phyloP scores from a whole-genome alignment of 75 land plant species.

The Picea sitchensis region DNA sequence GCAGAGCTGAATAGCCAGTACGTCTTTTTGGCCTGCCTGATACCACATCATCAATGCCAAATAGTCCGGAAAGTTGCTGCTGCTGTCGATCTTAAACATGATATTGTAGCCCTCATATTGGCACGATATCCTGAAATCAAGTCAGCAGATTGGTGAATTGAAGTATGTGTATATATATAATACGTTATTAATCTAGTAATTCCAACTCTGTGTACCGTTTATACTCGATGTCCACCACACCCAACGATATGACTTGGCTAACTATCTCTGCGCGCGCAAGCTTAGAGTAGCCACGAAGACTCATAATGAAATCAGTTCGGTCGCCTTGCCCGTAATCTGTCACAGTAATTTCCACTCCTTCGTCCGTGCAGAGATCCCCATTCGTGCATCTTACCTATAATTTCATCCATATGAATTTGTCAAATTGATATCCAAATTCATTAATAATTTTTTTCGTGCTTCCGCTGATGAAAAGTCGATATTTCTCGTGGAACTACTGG shows the following conservation, averaged over 20 bases:
- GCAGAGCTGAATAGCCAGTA: slow-evolving; percentile 9
- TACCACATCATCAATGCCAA: slow-evolving; percentile 35
- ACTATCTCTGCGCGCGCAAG: slow-evolving; percentile 23
- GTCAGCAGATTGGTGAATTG: not conserved
- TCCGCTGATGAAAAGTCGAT: too few species aligned
- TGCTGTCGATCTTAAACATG: slow-evolving; percentile 33
- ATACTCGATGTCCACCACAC: slow-evolving; percentile 43
- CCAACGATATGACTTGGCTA: slow-evolving; percentile 25
- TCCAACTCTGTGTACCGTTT: slow-evolving; percentile 22
- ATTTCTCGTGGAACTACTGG: too few species aligned
- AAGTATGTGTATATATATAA: not conserved
- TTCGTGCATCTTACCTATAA: slow-evolving; percentile 18
- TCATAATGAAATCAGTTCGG: slow-evolving; percentile 54
- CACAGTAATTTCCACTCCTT: slow-evolving; percentile 40
- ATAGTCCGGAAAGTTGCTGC: slow-evolving; percentile 41
- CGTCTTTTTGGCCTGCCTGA: slow-evolving; percentile 27
- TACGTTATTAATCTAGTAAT: not conserved
- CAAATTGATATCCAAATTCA: too few species aligned
- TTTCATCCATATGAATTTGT: too few species aligned
- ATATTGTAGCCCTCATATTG: slow-evolving; percentile 23
- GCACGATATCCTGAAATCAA: slow-evolving; percentile 29
- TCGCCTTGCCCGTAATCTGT: slow-evolving; percentile 56
- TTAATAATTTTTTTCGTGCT: too few species aligned
- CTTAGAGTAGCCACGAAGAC: slow-evolving; percentile 23
- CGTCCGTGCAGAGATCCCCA: slow-evolving; percentile 26